These are phyloP conservation scores for Aspergillus avenaceus DNA, from an alignment of 495 filamentous ascomycete genomes.

Conservation along the genomic window DNA sequence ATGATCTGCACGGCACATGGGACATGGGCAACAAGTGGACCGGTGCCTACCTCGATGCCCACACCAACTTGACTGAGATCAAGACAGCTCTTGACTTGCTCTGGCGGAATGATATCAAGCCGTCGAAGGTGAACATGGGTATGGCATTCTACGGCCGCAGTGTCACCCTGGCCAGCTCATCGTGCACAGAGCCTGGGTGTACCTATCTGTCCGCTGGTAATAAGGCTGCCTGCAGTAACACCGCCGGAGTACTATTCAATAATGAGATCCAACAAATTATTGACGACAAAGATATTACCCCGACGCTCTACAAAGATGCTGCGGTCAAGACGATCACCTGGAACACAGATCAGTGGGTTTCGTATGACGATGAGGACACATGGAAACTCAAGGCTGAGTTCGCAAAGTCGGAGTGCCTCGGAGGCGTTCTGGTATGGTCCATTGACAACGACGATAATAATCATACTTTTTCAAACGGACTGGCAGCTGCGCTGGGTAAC, in stretches of 20 bases:
- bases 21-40: constrained; percentile 12
- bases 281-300: background rate
- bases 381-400: background rate
- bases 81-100: constrained; percentile 41
- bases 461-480: background rate
- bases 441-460: background rate
- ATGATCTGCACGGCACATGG: constrained; percentile 35
- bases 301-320: background rate
- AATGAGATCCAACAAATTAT: background rate
- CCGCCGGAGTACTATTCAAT: background rate
- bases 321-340: background rate
- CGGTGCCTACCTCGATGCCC: constrained; percentile 31
- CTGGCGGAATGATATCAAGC: constrained; percentile 45
- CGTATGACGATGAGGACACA: constrained; percentile 3
- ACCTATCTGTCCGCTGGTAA: background rate
- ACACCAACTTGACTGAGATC: constrained; percentile 59
- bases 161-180: constrained; percentile 21
- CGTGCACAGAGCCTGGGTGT: constrained; percentile 27
- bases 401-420: constrained; percentile 4
- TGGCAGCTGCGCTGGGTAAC: no score
- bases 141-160: constrained; percentile 52
- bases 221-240: background rate
- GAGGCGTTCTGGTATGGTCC: constrained; percentile 4
- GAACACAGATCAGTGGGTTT: constrained; percentile 6
- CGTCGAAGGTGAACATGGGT: constrained; percentile 41